Conservation (phyloP, 345 rosid genomes). For the Linum trigynum region DNA sequence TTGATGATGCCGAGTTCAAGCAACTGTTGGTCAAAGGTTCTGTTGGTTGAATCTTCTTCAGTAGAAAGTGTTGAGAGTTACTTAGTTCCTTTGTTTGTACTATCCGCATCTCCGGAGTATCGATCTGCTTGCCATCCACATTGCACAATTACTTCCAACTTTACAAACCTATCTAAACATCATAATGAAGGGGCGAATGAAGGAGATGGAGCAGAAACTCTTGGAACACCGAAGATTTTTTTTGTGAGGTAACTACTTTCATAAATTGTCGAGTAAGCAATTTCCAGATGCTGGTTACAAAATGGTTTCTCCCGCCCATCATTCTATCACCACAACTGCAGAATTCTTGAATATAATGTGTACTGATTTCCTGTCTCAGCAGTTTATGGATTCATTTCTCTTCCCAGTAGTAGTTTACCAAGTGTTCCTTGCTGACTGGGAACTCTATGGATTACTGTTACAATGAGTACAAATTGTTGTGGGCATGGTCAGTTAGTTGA, state of each 20-base stretch:
- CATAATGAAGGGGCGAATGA: background rate
- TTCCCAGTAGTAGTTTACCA: too few relatives aligned
- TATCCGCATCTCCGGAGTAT: background rate
- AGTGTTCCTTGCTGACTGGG: too few relatives aligned
- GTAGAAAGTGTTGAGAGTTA: background rate
- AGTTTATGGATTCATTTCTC: too few relatives aligned
- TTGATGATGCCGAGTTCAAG: constrained; percentile 8
- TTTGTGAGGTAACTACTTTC: background rate
- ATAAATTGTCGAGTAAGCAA: background rate
- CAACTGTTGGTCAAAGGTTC: constrained; percentile 11
- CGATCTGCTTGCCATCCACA: background rate
- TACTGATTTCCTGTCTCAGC: too few relatives aligned
- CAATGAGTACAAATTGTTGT: background rate
- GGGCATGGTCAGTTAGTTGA: background rate
- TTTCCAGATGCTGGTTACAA: background rate
- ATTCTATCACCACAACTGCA: background rate
- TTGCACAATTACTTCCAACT: background rate
- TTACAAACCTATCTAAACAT: background rate
- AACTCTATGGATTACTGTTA: background rate
- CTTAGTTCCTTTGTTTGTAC: background rate
- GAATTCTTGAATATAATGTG: background rate
- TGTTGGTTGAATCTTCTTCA: constrained; percentile 18
- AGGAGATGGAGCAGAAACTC: background rate
- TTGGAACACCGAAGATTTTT: background rate
- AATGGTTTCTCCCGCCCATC: background rate